phyloP scores from a whole-genome alignment of 2,329 filamentous ascomycete species.

The Colletotrichum liriopes region DNA sequence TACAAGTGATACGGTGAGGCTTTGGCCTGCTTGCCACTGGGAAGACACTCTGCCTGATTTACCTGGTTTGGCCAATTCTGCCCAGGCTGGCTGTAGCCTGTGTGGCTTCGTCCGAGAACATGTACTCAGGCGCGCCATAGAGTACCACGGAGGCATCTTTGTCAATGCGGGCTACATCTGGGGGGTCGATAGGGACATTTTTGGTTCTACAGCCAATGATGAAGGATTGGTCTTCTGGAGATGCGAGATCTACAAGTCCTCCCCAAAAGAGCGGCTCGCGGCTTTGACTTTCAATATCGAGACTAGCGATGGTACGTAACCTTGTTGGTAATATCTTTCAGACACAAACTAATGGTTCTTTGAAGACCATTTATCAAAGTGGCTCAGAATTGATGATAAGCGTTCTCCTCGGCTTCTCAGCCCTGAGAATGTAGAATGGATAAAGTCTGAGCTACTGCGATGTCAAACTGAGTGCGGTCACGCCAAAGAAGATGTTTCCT shows the following conservation, averaged over 20 bases:
- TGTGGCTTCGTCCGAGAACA: constrained; percentile 6
- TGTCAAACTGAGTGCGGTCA: constrained; percentile 11
- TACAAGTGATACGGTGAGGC: neutral
- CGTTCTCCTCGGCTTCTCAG: neutral
- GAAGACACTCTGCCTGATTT: neutral
- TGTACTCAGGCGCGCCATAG: neutral
- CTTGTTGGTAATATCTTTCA: too few relatives aligned
- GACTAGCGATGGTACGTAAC: neutral
- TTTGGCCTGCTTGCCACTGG: neutral
- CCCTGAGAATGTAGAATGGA: neutral
- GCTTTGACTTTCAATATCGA: constrained; percentile 17
- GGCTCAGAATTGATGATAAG: constrained; percentile 1
- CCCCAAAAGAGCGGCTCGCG: neutral
- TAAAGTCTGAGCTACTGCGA: neutral
- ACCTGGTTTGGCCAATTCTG: neutral
- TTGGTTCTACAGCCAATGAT: neutral
- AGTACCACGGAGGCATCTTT: neutral
- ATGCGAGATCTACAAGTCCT: constrained; percentile 7
- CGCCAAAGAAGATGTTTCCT: neutral
- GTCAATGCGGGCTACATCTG: constrained; percentile 3
- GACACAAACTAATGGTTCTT: too few relatives aligned
- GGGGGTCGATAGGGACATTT: neutral
- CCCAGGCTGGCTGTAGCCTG: neutral
- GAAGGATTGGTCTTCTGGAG: constrained; percentile 17
- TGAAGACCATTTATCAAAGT: neutral